Conservation (phyloP, 139 green algal species). For the Micractinium sp. region DNA sequence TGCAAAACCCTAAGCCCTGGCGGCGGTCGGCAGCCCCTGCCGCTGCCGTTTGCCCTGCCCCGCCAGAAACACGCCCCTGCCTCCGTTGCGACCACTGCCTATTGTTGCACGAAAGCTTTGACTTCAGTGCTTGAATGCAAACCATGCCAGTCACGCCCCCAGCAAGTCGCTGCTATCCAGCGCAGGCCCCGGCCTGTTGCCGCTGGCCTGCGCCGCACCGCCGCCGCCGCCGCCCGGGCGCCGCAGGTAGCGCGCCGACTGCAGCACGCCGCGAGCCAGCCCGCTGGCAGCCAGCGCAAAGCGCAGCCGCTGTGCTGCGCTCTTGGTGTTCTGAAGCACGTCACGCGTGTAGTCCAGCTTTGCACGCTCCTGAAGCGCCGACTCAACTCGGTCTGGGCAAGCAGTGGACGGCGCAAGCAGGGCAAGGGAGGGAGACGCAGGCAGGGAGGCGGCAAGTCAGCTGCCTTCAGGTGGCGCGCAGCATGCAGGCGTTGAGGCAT, state of each 20-base stretch:
- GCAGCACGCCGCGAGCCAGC: conserved; percentile 12
- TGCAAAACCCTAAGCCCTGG: too few species aligned
- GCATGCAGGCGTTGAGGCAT: too few species aligned
- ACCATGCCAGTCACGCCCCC: neutral
- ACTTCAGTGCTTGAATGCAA: neutral
- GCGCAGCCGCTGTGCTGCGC: conserved; percentile 28
- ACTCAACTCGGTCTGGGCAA: conserved; percentile 40
- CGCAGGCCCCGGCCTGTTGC: neutral
- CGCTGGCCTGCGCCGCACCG: neutral
- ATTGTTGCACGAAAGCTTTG: neutral
- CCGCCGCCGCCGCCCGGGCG: neutral
- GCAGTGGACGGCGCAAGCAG: too few species aligned
- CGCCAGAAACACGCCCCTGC: neutral
- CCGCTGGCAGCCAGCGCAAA: conserved; percentile 8
- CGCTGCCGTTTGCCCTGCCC: neutral
- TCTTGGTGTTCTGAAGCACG: conserved; percentile 26
- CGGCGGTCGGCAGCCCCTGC: neutral
- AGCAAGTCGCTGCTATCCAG: neutral
- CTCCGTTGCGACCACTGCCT: neutral
- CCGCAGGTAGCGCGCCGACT: neutral
- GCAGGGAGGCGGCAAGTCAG: too few species aligned
- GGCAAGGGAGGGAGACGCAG: too few species aligned
- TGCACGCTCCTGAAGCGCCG: conserved; percentile 32
- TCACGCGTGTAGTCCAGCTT: conserved; percentile 25
- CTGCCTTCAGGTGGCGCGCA: too few species aligned